Evolutionary conservation across 1,139 yeast genomes (phyloP), one percentile per base, ranked within the genome.

Genomic region (Saccharomyces pastorianus): DNA sequence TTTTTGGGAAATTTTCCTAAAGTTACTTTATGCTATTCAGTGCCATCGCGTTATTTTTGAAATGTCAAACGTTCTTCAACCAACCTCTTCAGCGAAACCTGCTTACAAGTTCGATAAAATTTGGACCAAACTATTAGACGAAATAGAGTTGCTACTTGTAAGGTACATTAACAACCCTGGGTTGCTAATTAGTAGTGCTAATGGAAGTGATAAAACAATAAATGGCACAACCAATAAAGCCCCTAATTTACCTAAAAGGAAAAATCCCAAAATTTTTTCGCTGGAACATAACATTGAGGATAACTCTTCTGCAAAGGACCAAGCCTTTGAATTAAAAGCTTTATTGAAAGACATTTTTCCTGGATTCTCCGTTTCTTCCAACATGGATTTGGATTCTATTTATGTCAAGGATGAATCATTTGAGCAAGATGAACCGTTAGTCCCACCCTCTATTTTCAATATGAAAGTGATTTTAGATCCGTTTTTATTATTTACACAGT

Each of bases 381-480:
- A 61, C 50, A 61, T 68, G 27, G 71, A 71, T 57, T 49, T 64
- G 46, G 66, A 64, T 6, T 74, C 83, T 0, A 82, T 83, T 4
- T 85, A 80, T 61, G 79, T 86, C 50, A 82, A 83, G 52, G 81
- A 76, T 59, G 87, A 82, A 58, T 71, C 77, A 4, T 76, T 76
- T 59, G 76, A 81, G n/a, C 77, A 77, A 59, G 84, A 86, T 54
- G 84, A 85, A 56, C 79, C 85, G 1, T 74, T 91, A 47, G 88
- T 88, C 1, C 84, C 87, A 0, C 82, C 89, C 4, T 83, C 83
- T 63, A 79, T 89, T n/a, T 83, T 86, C 70, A 88, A 90, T 64
- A 88, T 90, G 84, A 79, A 95, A 60, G 79, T 88, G 2, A 79
- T 89, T 28, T 56, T 74, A 25, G 78, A 73, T 59, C 83, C 87